A percentile compares a stretch with the other conserved stretches of the same genome.
Evolutionary conservation across 169 alveolate genomes (phyloP).

Genomic region (Toxoplasma gondii): DNA sequence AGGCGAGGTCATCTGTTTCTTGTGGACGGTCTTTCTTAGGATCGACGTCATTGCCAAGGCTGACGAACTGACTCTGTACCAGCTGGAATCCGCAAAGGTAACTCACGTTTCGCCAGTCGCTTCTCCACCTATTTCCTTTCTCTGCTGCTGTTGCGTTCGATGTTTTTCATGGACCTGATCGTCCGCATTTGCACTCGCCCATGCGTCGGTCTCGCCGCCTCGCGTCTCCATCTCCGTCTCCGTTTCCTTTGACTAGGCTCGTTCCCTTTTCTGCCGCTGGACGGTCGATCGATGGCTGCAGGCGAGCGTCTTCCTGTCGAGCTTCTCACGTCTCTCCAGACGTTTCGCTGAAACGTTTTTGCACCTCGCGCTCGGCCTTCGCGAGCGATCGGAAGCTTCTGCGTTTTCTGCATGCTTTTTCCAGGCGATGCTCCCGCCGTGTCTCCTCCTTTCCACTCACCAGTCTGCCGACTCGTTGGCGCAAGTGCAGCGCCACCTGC

Average conservation of each 20-base stretch:
- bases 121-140: background rate
- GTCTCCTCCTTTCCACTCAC: slow-evolving; percentile 8
- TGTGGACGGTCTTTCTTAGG: background rate
- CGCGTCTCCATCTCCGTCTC: background rate
- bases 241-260: too few species aligned
- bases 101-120: background rate
- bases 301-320: too few species aligned
- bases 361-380: too few species aligned
- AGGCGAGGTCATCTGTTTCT: too few species aligned
- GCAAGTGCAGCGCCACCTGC: background rate
- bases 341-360: too few species aligned
- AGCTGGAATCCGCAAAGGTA: background rate
- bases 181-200: background rate
- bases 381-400: too few species aligned
- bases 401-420: too few species aligned
- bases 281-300: too few species aligned
- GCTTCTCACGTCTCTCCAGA: too few species aligned
- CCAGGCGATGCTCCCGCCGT: background rate
- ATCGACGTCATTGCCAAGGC: slow-evolving; percentile 38
- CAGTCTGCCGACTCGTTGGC: background rate
- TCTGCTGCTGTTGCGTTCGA: background rate
- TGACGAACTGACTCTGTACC: background rate
- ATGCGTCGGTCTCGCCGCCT: background rate
- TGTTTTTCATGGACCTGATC: background rate
- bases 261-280: too few species aligned